Base-by-base conservation (phyloP, 805 yeast species). In the Candida taoyuanica region DNA sequence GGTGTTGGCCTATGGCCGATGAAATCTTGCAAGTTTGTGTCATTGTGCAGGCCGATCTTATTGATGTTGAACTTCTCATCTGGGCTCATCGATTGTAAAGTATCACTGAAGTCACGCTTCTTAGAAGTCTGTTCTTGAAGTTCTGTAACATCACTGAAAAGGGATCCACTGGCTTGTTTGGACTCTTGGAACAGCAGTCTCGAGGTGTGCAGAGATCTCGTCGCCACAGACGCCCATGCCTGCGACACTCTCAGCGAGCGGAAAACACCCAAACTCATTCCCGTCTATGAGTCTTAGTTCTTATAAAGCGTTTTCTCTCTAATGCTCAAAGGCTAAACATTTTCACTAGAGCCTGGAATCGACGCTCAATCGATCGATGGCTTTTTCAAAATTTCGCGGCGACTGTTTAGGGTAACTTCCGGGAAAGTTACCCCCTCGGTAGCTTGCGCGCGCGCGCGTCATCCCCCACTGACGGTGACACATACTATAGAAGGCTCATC, bases 1-100 rank as follows among this genome's bases (percentile, higher is more conserved):
- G 73, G 60, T 40, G 69, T 64, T 53, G 86, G 70, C 44, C 57
- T 49, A 27, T 78, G 55, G 26, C 75, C 68, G 34, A 73, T 58
- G 51, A 61, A 76, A 40, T 72, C 71, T 50, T 77, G 80, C 48
- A 74, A 49, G 33, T 46, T 44, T 19, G 32, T 49, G 49, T 66
- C 70, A 36, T 59, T 63, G 4, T 54, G 48, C 4, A 59, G 33
- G 2, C 65, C 63, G 19, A 65, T 49, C n/a, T 51, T 46, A 15
- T 42, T 51, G 23, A 41, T 47, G 19, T 47, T 42, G n/a, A 46
- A 42, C n/a, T 43, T 37, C 14, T 48, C 53, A 8, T 42, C 48
- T 9, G 45, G 38, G 11, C 45, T 41, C 54, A 53, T 49, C 7
- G 54, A 38, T 35, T 54, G 58, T 8, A 52, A 37, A 12, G 58